Evolutionary conservation across 495 filamentous ascomycete genomes (phyloP).

Genomic region (Penicillium malachiteum): DNA sequence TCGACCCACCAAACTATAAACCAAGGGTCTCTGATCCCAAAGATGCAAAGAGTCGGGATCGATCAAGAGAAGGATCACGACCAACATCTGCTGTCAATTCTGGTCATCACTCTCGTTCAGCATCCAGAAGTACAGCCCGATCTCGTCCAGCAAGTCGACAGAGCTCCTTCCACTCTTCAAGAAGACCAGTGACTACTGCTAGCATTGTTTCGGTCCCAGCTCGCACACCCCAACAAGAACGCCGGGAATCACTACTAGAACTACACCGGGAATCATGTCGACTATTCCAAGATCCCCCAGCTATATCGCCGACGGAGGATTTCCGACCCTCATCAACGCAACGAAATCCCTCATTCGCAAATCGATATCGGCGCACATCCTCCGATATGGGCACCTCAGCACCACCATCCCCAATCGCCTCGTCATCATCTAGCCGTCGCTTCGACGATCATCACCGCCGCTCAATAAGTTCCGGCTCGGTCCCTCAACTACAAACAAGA

Average conservation of each 20-base stretch:
- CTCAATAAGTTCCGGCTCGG: constrained; percentile 7
- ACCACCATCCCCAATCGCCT: constrained; percentile 23
- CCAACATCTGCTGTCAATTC: constrained; percentile 27
- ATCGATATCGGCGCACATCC: constrained; percentile 12
- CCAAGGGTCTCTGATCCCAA: constrained; percentile 8
- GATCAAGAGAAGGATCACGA: constrained; percentile 20
- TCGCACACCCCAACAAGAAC: constrained; percentile 20
- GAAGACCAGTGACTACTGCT: constrained; percentile 24
- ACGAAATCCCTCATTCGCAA: constrained; percentile 7
- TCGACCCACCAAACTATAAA: constrained; percentile 16
- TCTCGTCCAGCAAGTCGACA: constrained; percentile 32
- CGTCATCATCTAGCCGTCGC: constrained; percentile 15
- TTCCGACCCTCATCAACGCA: constrained; percentile 2
- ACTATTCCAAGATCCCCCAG: constrained; percentile 36
- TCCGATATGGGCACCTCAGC: constrained; percentile 18
- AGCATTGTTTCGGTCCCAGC: constrained; percentile 32
- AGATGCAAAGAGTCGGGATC: constrained; percentile 12
- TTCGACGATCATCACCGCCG: constrained; percentile 14
- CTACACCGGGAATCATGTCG: constrained; percentile 49
- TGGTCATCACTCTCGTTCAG: constrained; percentile 30
- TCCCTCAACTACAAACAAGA: constrained; percentile 9
- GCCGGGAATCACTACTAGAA: constrained; percentile 39
- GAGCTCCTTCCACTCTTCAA: constrained; percentile 33
- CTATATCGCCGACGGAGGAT: constrained; percentile 5
- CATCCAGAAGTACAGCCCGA: constrained; percentile 32